Conservation (phyloP, 257 asterid species). For the Solanum phureja region DNA sequence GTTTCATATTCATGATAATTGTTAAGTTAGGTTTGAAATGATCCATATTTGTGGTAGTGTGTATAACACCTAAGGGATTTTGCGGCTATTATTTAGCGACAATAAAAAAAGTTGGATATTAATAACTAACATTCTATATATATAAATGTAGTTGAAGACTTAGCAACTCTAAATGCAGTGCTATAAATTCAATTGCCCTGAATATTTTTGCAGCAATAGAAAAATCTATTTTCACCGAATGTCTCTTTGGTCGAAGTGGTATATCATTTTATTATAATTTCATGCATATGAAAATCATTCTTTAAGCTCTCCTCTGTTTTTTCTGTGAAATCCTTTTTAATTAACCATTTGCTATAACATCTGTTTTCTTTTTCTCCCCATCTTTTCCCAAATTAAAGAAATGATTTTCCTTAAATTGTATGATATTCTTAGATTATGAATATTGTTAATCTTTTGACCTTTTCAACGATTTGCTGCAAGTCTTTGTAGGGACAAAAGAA, state of each 20-base stretch:
- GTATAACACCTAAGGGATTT: too few relatives aligned
- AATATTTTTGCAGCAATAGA: too few relatives aligned
- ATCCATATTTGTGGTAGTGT: too few relatives aligned
- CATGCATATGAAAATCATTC: neutral
- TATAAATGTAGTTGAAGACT: too few relatives aligned
- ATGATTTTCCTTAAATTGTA: neutral
- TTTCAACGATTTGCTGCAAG: neutral
- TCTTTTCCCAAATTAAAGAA: neutral
- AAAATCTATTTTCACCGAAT: too few relatives aligned
- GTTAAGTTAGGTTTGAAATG: too few relatives aligned
- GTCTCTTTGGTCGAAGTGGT: neutral
- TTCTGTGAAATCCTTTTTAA: neutral
- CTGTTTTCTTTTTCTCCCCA: neutral
- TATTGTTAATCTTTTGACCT: neutral
- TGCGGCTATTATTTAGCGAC: too few relatives aligned
- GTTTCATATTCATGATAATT: too few relatives aligned
- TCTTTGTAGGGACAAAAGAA: neutral
- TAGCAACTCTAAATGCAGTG: too few relatives aligned
- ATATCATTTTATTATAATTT: neutral
- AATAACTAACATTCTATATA: too few relatives aligned
- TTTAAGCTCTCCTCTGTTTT: neutral
- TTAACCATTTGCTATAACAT: neutral
- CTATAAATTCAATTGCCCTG: too few relatives aligned
- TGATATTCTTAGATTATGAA: neutral
- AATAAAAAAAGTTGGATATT: too few relatives aligned